Evolutionary conservation across 805 yeast genomes (phyloP).

Genomic region (Teunomyces aglyptinius): DNA sequence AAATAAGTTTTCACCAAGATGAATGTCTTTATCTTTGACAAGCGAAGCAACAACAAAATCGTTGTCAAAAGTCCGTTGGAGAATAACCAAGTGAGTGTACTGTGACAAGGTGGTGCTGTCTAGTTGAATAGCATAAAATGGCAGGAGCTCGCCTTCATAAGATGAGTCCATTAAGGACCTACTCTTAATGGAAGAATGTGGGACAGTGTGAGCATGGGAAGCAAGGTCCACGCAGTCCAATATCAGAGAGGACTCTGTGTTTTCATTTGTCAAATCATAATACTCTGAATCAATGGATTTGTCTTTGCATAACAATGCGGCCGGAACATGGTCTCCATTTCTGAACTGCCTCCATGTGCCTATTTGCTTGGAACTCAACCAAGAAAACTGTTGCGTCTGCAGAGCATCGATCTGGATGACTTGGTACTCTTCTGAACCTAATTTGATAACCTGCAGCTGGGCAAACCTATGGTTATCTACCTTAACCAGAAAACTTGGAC

Average conservation of each 20-base stretch:
- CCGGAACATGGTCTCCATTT: constrained; percentile 10
- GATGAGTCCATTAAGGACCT: constrained; percentile 51
- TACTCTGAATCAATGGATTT: constrained; percentile 9
- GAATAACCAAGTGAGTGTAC: constrained; percentile 53
- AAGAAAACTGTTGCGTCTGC: constrained; percentile 12
- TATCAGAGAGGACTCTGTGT: constrained; percentile 33
- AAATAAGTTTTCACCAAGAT: constrained; percentile 31
- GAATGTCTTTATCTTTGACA: constrained; percentile 21
- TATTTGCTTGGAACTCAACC: constrained; percentile 17
- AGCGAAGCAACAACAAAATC: constrained; percentile 41
- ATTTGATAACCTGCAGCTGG: constrained; percentile 1
- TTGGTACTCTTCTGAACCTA: constrained; percentile 5
- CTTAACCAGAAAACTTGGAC: constrained; percentile 1
- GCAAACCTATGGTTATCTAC: constrained; percentile 8
- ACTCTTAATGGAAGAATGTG: constrained; percentile 45
- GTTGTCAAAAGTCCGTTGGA: constrained; percentile 16
- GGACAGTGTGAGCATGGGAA: constrained; percentile 40
- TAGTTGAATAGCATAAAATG: constrained; percentile 50
- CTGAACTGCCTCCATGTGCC: constrained; percentile 1
- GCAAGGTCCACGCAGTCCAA: constrained; percentile 48
- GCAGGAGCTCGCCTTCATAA: constrained; percentile 45
- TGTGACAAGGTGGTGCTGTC: constrained; percentile 35
- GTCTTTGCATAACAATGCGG: constrained; percentile 21
- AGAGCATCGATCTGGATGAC: constrained; percentile 1
- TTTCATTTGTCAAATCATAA: constrained; percentile 37